Percentiles rank a stretch among this genome's conserved stretches.
phyloP scores from a whole-genome alignment of 108 stramenopile genomes.

The Tribonema minus region DNA sequence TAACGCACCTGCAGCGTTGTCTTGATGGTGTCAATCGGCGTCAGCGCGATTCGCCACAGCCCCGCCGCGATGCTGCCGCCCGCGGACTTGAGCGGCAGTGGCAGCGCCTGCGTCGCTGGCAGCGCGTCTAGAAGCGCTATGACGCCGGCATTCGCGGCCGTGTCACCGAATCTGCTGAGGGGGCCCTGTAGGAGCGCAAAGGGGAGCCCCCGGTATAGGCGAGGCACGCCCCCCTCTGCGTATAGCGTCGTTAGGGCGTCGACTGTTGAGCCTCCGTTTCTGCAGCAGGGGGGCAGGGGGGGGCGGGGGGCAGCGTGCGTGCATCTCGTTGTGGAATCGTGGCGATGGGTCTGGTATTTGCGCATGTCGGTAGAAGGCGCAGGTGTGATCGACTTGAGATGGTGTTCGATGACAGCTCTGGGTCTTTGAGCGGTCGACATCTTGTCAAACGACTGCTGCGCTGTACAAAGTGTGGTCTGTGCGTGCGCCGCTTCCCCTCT shows the following conservation, averaged over 20 bases:
- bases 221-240: constrained; percentile 42
- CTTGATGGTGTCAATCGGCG: constrained; percentile 54
- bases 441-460: not conserved
- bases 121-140: constrained; percentile 35
- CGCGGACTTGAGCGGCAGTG: constrained; percentile 49
- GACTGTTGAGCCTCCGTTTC: constrained; percentile 43
- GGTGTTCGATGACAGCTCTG: not conserved
- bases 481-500: no score
- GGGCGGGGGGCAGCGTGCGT: not conserved
- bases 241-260: constrained; percentile 49
- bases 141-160: constrained; percentile 53
- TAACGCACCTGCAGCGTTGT: constrained; percentile 47
- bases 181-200: constrained; percentile 56
- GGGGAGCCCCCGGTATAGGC: constrained; percentile 50
- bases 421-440: not conserved
- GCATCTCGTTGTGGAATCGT: not conserved
- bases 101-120: constrained; percentile 22
- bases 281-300: constrained; percentile 27
- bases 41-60: constrained; percentile 43
- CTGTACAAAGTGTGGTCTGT: not conserved
- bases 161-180: constrained; percentile 53
- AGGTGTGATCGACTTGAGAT: not conserved
- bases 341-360: not conserved
- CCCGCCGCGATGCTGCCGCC: constrained; percentile 53
- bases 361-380: not conserved